Percentiles rank a stretch among this genome's conserved stretches.
Evolutionary conservation across 1,139 yeast genomes (phyloP).

Genomic region (Saccharomyces hybrid): DNA sequence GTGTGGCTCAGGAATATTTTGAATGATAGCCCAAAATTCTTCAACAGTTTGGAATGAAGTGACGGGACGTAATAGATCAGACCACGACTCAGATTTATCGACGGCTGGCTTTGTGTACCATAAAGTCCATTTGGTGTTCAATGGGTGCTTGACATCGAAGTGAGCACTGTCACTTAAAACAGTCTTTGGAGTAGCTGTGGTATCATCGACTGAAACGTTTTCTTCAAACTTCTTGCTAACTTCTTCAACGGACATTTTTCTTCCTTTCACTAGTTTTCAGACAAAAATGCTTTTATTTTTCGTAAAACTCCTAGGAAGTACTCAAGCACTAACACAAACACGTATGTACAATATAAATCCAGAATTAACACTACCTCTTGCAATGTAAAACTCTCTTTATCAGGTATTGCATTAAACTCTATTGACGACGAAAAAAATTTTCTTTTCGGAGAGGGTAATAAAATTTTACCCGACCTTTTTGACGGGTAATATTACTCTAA

Average conservation of each 20-base stretch:
- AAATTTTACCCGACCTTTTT: neutral
- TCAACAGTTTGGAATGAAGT: slow-evolving; percentile 89
- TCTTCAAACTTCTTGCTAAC: slow-evolving; percentile 29
- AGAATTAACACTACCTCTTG: neutral
- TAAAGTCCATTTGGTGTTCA: slow-evolving; percentile 88
- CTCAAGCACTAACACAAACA: slow-evolving; percentile 1
- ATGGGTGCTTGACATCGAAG: slow-evolving; percentile 60
- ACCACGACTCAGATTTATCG: slow-evolving; percentile 78
- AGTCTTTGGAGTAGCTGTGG: slow-evolving; percentile 19
- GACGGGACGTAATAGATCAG: slow-evolving; percentile 86
- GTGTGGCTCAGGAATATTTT: slow-evolving; percentile 85
- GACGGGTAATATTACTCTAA: neutral
- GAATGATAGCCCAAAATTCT: slow-evolving; percentile 98
- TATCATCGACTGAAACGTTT: slow-evolving; percentile 20
- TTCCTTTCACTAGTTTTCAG: slow-evolving; percentile 2
- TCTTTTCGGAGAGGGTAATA: neutral
- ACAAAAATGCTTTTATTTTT: slow-evolving; percentile 1
- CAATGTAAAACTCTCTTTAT: neutral
- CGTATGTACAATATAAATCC: neutral
- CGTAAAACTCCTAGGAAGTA: slow-evolving; percentile 3
- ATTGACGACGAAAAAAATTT: neutral
- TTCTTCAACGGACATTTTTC: slow-evolving; percentile 32
- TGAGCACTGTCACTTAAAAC: slow-evolving; percentile 27
- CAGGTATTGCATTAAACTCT: neutral
- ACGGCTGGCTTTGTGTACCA: slow-evolving; percentile 96